Conservation (phyloP, 1,284 basidiomycete genomes). For the Ustilago vetiveriae region DNA sequence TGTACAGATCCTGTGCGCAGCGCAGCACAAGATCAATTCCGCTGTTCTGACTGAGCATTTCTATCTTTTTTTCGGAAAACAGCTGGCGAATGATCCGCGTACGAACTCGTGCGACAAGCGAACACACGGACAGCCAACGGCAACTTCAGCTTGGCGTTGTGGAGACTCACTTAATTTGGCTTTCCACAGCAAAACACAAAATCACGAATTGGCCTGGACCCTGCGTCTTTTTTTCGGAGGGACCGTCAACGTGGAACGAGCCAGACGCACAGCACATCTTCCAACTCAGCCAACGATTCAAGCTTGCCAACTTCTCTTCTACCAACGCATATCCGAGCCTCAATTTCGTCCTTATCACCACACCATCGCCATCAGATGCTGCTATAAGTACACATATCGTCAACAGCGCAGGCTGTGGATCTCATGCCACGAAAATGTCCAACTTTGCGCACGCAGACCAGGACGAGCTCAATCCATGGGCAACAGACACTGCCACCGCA, state of each 20-base stretch:
- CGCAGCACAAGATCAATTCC: too few relatives aligned
- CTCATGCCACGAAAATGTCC: constrained; percentile 17
- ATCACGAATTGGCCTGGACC: constrained; percentile 6
- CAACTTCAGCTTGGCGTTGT: too few relatives aligned
- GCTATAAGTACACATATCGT: background rate
- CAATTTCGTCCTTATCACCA: too few relatives aligned
- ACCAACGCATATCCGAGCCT: background rate
- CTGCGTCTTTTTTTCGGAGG: background rate
- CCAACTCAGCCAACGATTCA: constrained; percentile 1
- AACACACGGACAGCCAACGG: too few relatives aligned
- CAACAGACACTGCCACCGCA: background rate
- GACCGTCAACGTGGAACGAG: too few relatives aligned
- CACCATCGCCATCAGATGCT: constrained; percentile 3
- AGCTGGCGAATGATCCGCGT: too few relatives aligned
- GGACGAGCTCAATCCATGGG: constrained; percentile 33
- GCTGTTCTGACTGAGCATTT: too few relatives aligned
- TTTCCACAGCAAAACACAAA: too few relatives aligned
- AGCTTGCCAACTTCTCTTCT: background rate
- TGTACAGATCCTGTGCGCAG: too few relatives aligned
- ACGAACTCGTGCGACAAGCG: too few relatives aligned
- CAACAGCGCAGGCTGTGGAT: constrained; percentile 1
- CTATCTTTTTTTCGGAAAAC: too few relatives aligned
- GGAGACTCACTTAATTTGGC: too few relatives aligned
- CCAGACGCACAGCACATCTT: background rate
- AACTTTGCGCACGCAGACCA: background rate